Base-by-base conservation (phyloP, 2,329 filamentous ascomycete genomes). In the Sclerotinia subarctica region DNA sequence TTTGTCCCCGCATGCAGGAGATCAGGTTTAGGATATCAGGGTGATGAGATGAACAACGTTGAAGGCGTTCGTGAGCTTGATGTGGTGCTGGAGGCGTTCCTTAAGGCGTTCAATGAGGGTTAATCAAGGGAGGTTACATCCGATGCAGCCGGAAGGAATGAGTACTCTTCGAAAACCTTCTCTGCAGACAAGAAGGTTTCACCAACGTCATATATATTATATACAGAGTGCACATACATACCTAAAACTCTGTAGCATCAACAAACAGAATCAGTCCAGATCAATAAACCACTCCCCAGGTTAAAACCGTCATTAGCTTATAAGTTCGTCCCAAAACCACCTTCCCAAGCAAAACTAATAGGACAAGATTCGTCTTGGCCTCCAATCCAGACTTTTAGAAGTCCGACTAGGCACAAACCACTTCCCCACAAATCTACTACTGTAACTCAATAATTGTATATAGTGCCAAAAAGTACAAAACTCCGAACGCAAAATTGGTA, bases 11-110 rank as follows among this genome's bases (percentile, higher is more conserved):
- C 13, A 29, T 29, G 56, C 17, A 59, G 26, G 10, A 46, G 24
- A 26, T 58, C 32, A 42, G 21, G 54, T 32, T 57, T 38, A 7
- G 8, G 3, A 58, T 38, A 24, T 42, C 54, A 58, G 54, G 35
- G 35, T 10, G n/a, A 44, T 42, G 54, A 15, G 54, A 58, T 26
- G n/a, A 58, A 19, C 15, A 44, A 21, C 44, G 21, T 38, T 62
- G 21, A 38, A 51, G 29, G n/a, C 29, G 46, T 62, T 62, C 44
- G 3, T n/a, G n/a, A 2, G 6, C 21, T 38, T 38, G 32, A 56
- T 38, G 44, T 49, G 54, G 54, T 24, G 8, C 15, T 49, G 32
- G 58, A 62, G 58, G 46, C 58, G 46, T 51, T 62, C 21, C n/a
- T 21, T 11, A 47, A 59, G 57, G 24, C 24, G 57, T 59, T 49